A percentile compares a stretch with the other conserved stretches of the same genome.
Conservation (phyloP, 306 rosid species). For the Dalbergia cultrata region DNA sequence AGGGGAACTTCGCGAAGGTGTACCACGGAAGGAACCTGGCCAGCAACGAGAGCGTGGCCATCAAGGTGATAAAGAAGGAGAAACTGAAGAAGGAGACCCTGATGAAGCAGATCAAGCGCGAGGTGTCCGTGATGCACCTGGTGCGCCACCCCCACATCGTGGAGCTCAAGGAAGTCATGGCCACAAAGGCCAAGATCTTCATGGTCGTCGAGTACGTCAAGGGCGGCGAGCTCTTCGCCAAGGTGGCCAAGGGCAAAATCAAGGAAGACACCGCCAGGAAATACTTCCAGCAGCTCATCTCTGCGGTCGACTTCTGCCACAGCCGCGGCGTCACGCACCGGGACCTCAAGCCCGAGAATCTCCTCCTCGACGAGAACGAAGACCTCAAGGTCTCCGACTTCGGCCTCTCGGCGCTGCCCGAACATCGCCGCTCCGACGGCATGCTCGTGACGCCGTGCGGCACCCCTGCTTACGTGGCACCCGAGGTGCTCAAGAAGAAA, state of each 20-base stretch:
- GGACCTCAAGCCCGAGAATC: constrained; percentile 84
- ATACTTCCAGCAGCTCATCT: constrained; percentile 74
- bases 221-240: constrained; percentile 80
- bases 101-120: constrained; percentile 77
- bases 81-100: constrained; percentile 59
- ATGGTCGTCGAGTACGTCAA: constrained; percentile 74
- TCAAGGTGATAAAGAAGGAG: constrained; percentile 73
- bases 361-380: constrained; percentile 74
- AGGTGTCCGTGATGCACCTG: constrained; percentile 77
- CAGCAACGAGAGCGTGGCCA: constrained; percentile 72
- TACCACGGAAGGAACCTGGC: constrained; percentile 59
- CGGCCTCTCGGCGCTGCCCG: constrained; percentile 79
- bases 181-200: constrained; percentile 73
- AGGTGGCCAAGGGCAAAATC: constrained; percentile 62
- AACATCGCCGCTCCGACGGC: constrained; percentile 74
- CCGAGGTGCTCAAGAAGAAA: constrained; percentile 75
- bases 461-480: constrained; percentile 89
- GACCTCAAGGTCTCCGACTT: constrained; percentile 81
- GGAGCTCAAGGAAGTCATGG: constrained; percentile 81
- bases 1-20: constrained; percentile 86
- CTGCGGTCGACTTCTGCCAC: constrained; percentile 86
- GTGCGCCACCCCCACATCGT: constrained; percentile 84
- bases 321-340: constrained; percentile 88
- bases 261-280: constrained; percentile 66
- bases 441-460: constrained; percentile 87